Evolutionary conservation across 2,329 filamentous ascomycete species (phyloP).

Genomic region (Botrytis aclada): DNA sequence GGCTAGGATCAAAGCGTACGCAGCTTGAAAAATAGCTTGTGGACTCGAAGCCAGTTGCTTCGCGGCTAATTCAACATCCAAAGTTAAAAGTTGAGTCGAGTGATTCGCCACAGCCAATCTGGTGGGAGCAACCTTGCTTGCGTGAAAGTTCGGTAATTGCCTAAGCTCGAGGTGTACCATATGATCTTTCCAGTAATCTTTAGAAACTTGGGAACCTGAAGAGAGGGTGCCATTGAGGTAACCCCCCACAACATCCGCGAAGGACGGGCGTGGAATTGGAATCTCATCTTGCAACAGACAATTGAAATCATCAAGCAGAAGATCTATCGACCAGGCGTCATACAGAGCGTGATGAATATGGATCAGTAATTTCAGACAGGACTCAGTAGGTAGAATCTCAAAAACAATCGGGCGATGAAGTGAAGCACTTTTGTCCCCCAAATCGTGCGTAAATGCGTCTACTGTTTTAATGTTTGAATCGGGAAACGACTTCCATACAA

Average conservation of each 20-base stretch:
- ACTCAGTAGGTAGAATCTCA: constrained; percentile 46
- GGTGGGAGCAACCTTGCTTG: constrained; percentile 34
- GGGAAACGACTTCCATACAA: constrained; percentile 58
- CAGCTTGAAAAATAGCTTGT: constrained; percentile 74
- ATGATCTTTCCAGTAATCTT: constrained; percentile 67
- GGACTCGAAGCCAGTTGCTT: constrained; percentile 44
- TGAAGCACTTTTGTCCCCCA: constrained; percentile 41
- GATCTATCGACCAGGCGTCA: constrained; percentile 89
- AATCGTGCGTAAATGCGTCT: constrained; percentile 41
- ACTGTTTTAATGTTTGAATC: constrained; percentile 41
- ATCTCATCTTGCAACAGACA: constrained; percentile 37
- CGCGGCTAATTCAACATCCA: constrained; percentile 30
- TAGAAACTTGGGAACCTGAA: constrained; percentile 43
- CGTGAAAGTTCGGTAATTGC: constrained; percentile 57
- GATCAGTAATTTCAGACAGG: constrained; percentile 37
- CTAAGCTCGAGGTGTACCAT: constrained; percentile 55
- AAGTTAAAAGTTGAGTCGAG: constrained; percentile 36
- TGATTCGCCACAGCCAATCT: constrained; percentile 35
- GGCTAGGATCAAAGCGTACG: constrained; percentile 62
- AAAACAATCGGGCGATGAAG: constrained; percentile 55
- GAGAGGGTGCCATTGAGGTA: constrained; percentile 39
- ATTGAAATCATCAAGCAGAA: constrained; percentile 66
- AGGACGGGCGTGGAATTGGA: constrained; percentile 51
- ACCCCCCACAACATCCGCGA: constrained; percentile 55
- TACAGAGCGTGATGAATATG: constrained; percentile 80